Conservation (phyloP, 169 alveolate species). For the Eimeria nieschulzi region DNA sequence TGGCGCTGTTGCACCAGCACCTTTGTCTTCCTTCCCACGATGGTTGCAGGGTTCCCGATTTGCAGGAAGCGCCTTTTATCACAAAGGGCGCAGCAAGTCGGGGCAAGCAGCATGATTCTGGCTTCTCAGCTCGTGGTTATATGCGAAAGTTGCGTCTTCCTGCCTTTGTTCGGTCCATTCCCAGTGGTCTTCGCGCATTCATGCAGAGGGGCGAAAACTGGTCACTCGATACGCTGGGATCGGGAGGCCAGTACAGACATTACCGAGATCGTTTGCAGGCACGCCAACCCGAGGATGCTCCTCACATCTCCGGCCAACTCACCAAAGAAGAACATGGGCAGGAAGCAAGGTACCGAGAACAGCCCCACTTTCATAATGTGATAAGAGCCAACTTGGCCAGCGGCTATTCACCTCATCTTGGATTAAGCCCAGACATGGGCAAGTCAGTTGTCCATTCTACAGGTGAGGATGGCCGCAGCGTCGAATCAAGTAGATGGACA, state of each 20-base stretch:
- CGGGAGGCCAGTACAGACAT: neutral
- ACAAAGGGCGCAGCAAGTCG: neutral
- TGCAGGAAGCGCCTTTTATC: neutral
- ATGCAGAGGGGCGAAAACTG: neutral
- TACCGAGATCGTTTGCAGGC: neutral
- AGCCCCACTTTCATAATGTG: neutral
- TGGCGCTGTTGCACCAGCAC: conserved; percentile 32
- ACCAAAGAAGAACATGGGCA: neutral
- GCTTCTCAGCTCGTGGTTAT: neutral
- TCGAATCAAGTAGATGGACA: neutral
- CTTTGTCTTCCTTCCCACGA: neutral
- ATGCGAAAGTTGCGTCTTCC: neutral
- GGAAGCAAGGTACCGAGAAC: neutral
- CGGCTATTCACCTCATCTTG: neutral
- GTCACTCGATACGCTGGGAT: neutral
- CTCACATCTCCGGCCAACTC: neutral
- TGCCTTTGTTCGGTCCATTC: neutral
- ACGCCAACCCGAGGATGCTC: neutral
- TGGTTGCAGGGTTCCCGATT: neutral
- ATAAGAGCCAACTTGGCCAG: neutral
- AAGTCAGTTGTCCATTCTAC: neutral
- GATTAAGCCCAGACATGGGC: neutral
- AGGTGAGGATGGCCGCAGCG: neutral
- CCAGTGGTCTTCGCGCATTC: neutral
- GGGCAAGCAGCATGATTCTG: neutral